phyloP scores from a whole-genome alignment of 345 rosid species.

The Eucalyptus erythrocorys region DNA sequence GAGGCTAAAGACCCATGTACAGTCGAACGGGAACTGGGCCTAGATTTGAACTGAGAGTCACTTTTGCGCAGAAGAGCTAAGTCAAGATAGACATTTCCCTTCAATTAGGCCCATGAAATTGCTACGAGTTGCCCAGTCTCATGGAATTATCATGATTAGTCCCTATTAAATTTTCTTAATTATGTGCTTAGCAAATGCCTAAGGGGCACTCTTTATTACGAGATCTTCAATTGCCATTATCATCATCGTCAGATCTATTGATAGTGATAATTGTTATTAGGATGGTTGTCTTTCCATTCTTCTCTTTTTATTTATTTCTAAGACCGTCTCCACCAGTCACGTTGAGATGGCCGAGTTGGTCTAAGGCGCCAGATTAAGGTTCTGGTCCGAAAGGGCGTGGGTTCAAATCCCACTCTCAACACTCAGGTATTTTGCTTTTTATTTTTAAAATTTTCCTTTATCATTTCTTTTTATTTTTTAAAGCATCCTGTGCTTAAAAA shows the following conservation, averaged over 20 bases:
- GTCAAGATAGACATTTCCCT: background rate
- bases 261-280: rapidly evolving
- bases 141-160: background rate
- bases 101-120: background rate
- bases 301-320: rapidly evolving
- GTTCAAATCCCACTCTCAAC: slow-evolving; percentile 98
- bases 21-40: background rate
- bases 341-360: slow-evolving; percentile 96
- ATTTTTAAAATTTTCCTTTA: background rate
- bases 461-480: background rate
- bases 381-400: slow-evolving; percentile 99
- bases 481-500: background rate
- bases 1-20: background rate
- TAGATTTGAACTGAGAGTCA: background rate
- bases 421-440: rapidly evolving
- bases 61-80: background rate
- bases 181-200: background rate
- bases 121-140: background rate
- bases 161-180: background rate
- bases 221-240: background rate
- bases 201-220: background rate
- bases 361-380: slow-evolving; percentile 99
- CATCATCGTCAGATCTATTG: background rate
- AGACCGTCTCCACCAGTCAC: rapidly evolving
- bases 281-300: rapidly evolving